phyloP scores from a whole-genome alignment of 768 basidiomycete species.

The Mycena epipterygia region DNA sequence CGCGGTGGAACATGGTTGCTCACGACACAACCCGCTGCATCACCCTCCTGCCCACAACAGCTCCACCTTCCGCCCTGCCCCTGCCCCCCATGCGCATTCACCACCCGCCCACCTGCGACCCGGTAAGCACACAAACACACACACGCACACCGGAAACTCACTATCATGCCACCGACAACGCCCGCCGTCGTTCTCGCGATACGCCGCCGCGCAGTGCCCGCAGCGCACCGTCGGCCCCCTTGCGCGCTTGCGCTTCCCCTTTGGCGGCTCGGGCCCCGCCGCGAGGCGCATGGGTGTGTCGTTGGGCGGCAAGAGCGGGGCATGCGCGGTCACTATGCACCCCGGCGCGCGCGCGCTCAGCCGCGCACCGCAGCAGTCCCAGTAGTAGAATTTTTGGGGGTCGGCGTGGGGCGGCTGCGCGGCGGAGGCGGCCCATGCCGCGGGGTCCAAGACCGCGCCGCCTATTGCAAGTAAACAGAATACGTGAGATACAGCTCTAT shows the following conservation, averaged over 20 bases:
- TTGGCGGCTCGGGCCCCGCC: background rate
- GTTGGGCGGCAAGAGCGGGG: background rate
- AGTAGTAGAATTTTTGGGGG: background rate
- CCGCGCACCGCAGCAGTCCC: conserved; percentile 23
- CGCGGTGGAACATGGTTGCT: background rate
- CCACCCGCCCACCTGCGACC: background rate
- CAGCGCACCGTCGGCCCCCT: background rate
- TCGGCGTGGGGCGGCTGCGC: background rate
- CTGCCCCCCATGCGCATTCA: background rate
- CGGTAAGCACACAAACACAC: background rate
- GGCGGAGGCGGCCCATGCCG: background rate
- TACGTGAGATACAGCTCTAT: too few species aligned
- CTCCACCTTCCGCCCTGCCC: background rate
- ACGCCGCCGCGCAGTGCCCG: background rate
- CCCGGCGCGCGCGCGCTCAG: background rate
- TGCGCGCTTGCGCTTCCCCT: background rate
- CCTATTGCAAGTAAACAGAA: background rate
- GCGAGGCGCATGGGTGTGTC: background rate
- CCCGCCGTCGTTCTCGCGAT: background rate
- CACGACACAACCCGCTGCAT: background rate
- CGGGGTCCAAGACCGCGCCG: background rate
- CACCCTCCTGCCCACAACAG: background rate
- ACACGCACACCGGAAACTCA: background rate
- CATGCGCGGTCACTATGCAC: conserved; percentile 3
- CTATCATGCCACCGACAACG: background rate